Base-by-base conservation (phyloP, 2,329 filamentous ascomycete species). In the Penicillium rolfsii region DNA sequence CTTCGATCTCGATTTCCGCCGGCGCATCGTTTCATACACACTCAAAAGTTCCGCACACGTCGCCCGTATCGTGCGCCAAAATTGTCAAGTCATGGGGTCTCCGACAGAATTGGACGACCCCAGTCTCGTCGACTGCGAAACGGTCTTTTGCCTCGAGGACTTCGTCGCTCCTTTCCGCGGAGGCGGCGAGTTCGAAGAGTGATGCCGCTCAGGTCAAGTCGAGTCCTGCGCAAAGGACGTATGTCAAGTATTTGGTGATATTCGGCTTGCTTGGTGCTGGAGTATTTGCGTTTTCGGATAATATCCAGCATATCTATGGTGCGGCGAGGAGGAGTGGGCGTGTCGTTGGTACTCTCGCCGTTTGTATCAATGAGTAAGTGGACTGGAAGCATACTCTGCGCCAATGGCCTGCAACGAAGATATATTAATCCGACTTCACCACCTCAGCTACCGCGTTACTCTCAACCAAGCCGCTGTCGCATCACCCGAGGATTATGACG, bases 291-390 rank as follows among this genome's bases (percentile, higher is more conserved):
- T 81, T 86, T 67, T 83, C 79, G 49, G 84, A 88, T 54, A 88
- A 96, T 67, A 87, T 92, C 66, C 90, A 89, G 75, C 88, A 91
- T 79, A 84, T 85, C 36, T 94, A 91, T 73, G 86, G 89, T 55
- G 90, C 91, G 11, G 85, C 85, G 2, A 88, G 92, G 78, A 85
- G 94, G 66, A 90, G 90, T 36, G 90, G 90, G 8, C 85, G 94
- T 64, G 94, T 98, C 24, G 87, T 88, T 11, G 82, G 85, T 28
- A 87, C 91, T 30, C 77, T 98, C 69, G 86, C 86, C 14, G 81
- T 96, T 59, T 93, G 90, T 79, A 95, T 98, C 66, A 93, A 94
- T 73, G 94, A 97, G 92, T 96, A 82, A 71, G 83, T 80, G 36
- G 14, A 53, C 26, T 48, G 16, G 30, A 35, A 22, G 14, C n/a